Base-by-base conservation (phyloP, 2,329 filamentous ascomycete species). In the Thielaviopsis euricoi region DNA sequence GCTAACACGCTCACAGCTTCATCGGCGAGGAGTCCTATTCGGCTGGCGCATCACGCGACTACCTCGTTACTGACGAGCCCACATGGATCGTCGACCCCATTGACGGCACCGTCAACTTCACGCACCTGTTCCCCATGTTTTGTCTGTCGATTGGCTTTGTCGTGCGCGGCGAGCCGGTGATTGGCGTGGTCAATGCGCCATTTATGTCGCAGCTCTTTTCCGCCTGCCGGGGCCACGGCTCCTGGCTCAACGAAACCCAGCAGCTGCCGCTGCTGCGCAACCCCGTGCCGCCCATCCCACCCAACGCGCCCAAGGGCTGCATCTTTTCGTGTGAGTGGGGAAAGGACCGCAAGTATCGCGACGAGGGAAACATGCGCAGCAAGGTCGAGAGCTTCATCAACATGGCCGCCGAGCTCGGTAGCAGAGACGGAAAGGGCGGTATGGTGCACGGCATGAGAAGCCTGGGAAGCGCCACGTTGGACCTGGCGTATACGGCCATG, bases 51-150 rank as follows among this genome's bases (percentile, higher is more conserved):
- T 82, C 83, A 0, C 80, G 82, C 64, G 74, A 81, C 52, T 89
- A 89, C 65, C 76, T 89, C 5, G 81, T 89, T 61, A 72, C 71
- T 52, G 67, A 77, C 46, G 64, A 70, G 0, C 85, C 85, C 50
- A 88, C 86, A 33, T 89, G 86, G 86, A 81, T 83, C 64, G 77
- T 89, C 48, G 86, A 90, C 68, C 86, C 86, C 10, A 75, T 89
- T 26, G 86, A 89, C 65, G 85, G 84, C 72, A 89, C 86, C 2
- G 85, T 89, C 60, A 89, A 89, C 73, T 89, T 86, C 71, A 87
- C 85, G 29, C 86, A 89, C 67, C 76, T 87, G 6, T 88, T 87
- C 66, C 85, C 85, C 60, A 87, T 88, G 82, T 89, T 87, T 71
- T 89, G 86, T 68, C 82, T 89, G 50, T 87, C 83, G 40, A 88